Evolutionary conservation across 2,329 filamentous ascomycete genomes (phyloP).

Genomic region (Hypoxylon sp.): DNA sequence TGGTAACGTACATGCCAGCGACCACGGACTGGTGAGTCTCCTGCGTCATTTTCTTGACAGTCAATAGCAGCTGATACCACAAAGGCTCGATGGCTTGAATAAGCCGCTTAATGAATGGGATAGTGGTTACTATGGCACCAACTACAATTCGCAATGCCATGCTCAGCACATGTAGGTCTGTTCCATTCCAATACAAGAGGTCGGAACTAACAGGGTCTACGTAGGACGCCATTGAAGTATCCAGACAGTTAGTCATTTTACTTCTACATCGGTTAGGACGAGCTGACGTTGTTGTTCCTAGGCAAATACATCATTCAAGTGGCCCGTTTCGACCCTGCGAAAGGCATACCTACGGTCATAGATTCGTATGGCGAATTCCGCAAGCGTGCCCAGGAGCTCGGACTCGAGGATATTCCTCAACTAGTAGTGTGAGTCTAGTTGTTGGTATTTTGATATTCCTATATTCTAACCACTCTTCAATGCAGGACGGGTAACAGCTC

Average conservation of each 20-base stretch:
- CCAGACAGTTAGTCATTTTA: slow-evolving; percentile 59
- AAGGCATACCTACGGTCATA: slow-evolving; percentile 83
- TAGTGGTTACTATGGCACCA: slow-evolving; percentile 77
- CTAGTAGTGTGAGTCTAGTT: slow-evolving; percentile 70
- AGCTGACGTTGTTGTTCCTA: slow-evolving; percentile 42
- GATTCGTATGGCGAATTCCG: slow-evolving; percentile 81
- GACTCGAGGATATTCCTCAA: slow-evolving; percentile 70
- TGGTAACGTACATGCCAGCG: slow-evolving; percentile 81
- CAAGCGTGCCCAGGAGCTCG: slow-evolving; percentile 66
- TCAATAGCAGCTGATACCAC: slow-evolving; percentile 38
- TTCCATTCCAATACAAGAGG: slow-evolving; percentile 41
- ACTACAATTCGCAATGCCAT: slow-evolving; percentile 75
- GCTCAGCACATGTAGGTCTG: slow-evolving; percentile 66
- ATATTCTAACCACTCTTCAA: neutral
- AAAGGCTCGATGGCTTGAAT: slow-evolving; percentile 81
- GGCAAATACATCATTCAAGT: slow-evolving; percentile 83
- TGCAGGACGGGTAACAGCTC: slow-evolving; percentile 75
- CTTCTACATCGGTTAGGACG: neutral
- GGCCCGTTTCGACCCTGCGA: slow-evolving; percentile 85
- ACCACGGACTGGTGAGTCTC: slow-evolving; percentile 78
- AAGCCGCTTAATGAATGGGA: slow-evolving; percentile 79
- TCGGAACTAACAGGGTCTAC: slow-evolving; percentile 9
- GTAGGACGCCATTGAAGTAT: slow-evolving; percentile 66
- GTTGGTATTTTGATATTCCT: neutral
- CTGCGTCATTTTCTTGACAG: neutral